These are phyloP conservation scores for Suaeda aralocaspica DNA, from an alignment of 148 eudicot species.

Conservation along the genomic window DNA sequence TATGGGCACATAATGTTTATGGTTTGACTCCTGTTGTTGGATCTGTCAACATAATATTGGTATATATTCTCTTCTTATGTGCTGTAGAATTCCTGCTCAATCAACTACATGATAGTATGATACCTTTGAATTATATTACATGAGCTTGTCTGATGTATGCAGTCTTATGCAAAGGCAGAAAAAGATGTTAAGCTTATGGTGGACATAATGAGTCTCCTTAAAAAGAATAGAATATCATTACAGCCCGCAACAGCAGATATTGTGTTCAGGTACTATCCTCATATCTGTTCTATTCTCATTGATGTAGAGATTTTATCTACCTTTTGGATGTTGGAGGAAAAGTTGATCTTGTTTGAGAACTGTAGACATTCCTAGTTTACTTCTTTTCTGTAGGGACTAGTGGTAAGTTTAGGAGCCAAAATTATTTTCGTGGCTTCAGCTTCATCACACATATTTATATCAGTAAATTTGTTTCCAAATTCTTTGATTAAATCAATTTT, in stretches of 20 bases:
- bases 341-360: not conserved
- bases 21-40: conserved; percentile 75
- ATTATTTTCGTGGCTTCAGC: too few relatives aligned
- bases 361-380: not conserved
- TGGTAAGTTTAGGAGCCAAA: not conserved
- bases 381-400: not conserved
- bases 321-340: not conserved
- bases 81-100: not conserved
- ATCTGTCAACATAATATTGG: conserved; percentile 82
- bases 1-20: conserved; percentile 73
- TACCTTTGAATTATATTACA: not conserved
- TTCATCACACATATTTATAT: too few relatives aligned
- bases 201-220: conserved; percentile 64
- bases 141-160: conserved; percentile 29
- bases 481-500: too few relatives aligned
- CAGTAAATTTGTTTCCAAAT: too few relatives aligned
- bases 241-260: conserved; percentile 92
- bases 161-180: conserved; percentile 74
- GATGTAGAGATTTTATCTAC: not conserved
- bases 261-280: conserved; percentile 57
- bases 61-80: conserved; percentile 19
- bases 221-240: conserved; percentile 63
- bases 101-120: not conserved
- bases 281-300: not conserved
- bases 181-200: conserved; percentile 67